phyloP scores from a whole-genome alignment of 164 flowering plant genomes.

The Kalanchoe fedtschenkoi region DNA sequence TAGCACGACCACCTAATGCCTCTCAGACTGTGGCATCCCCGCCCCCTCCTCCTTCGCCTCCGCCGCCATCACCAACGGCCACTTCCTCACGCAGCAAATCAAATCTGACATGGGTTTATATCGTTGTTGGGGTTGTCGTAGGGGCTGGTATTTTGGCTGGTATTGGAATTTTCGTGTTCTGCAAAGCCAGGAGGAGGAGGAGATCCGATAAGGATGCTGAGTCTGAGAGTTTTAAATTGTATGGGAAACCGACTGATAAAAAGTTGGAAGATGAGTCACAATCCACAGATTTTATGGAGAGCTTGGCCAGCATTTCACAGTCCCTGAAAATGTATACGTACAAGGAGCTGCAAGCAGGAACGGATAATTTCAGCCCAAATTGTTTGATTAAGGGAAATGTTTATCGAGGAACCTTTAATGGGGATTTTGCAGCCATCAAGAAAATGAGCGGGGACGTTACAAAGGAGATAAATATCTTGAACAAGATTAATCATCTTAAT shows the following conservation, averaged over 20 bases:
- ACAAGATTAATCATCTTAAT: conserved; percentile 50
- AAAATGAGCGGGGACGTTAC: conserved; percentile 53
- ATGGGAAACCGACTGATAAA: neutral
- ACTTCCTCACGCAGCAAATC: neutral
- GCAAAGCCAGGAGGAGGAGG: neutral
- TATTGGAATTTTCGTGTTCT: conserved; percentile 18
- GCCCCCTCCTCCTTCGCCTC: conserved; percentile 13
- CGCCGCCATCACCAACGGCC: conserved; percentile 6
- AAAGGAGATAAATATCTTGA: conserved; percentile 40
- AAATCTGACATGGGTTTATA: conserved; percentile 34
- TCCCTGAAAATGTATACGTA: conserved; percentile 42
- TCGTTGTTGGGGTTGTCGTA: conserved; percentile 50
- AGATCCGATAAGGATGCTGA: conserved; percentile 6
- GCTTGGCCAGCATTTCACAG: conserved; percentile 26
- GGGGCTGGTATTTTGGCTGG: conserved; percentile 20
- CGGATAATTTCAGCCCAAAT: conserved; percentile 31
- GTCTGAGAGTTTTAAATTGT: neutral
- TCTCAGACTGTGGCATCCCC: conserved; percentile 15
- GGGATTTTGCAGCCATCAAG: conserved; percentile 56
- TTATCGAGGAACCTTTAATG: conserved; percentile 40
- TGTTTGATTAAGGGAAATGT: conserved; percentile 46
- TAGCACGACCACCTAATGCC: conserved; percentile 17
- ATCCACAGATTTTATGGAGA: conserved; percentile 22
- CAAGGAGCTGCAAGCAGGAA: conserved; percentile 50
- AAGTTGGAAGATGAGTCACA: conserved; percentile 9